Evolutionary conservation across 192 early-diverging fungal species (phyloP), one percentile per base, ranked within the genome.

Genomic region (Globomyces pollinis-pini): DNA sequence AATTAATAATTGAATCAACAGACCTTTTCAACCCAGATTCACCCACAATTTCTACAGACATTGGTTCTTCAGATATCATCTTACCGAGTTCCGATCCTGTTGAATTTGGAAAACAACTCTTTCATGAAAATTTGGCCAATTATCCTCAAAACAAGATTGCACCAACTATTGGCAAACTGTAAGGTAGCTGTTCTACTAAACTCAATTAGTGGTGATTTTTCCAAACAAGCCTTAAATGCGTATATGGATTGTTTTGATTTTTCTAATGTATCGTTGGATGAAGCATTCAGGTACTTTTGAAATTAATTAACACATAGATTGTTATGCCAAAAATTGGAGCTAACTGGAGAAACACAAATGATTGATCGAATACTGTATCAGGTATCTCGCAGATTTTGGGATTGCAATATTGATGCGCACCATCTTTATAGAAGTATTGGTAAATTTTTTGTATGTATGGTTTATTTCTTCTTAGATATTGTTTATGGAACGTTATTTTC

Each of bases 291-390:
- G 67, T 69, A 66, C 31, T 30, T 28, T 20, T 15, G 9, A 26
- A 35, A 6, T 63, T 33, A 35, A n/a, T n/a, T n/a, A n/a, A n/a
- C n/a, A n/a, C n/a, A 8, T 6, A 78, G 82, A 66, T 54, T 61
- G 20, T 65, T 98, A 47, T 91, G 91, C 60, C 68, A 70, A 33
- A 86, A 89, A 23, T 75, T 94, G 0, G 82, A 84, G 18, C 69
- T 98, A 52, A 88, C 87, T 43, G 95, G 88, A 26, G 95, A 98
- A 69, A 84, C 93, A 13, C 95, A 98, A 66, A 80, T 89, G 50
- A 85, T 98, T 29, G 92, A 92, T 70, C 83, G 95, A 26, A 85
- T 98, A 35, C 67, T 98, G 43, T 83, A 84, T 53, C 86, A 75
- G 16, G 86, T 96, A 71, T 79, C 92, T n/a, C 69, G 77, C 51